Percentiles rank a stretch among this genome's conserved stretches.
These are phyloP conservation scores for Sclerotinia spermophila DNA, from an alignment of 2,329 filamentous ascomycete species.

Conservation along the genomic window DNA sequence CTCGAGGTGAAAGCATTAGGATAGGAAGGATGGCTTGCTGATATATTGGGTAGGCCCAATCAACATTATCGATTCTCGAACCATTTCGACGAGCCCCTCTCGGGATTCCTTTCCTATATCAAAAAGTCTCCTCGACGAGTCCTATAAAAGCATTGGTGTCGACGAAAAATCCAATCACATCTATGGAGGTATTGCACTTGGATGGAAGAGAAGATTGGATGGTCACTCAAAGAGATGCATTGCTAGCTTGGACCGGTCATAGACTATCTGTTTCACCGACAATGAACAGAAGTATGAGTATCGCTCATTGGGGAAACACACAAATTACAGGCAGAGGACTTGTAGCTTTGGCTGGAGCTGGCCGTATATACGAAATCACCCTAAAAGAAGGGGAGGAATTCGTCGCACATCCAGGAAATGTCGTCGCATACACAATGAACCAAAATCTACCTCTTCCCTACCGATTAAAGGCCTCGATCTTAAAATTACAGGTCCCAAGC, in stretches of 20 bases:
- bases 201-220: constrained; percentile 97
- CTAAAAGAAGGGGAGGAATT: constrained; percentile 83
- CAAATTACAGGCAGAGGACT: constrained; percentile 84
- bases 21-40: constrained; percentile 17
- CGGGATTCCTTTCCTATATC: constrained; percentile 92
- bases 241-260: constrained; percentile 96
- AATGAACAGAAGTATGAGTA: constrained; percentile 68
- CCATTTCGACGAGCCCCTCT: constrained; percentile 76
- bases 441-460: constrained; percentile 75
- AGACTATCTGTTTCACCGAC: constrained; percentile 73
- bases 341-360: constrained; percentile 77
- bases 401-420: constrained; percentile 83
- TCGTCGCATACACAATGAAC: constrained; percentile 83
- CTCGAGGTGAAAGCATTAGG: constrained; percentile 15
- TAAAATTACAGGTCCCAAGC: constrained; percentile 75
- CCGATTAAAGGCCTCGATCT: constrained; percentile 72
- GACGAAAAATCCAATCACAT: constrained; percentile 80
- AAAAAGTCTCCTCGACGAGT: constrained; percentile 80
- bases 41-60: constrained; percentile 62
- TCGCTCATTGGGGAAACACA: constrained; percentile 90
- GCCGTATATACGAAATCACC: constrained; percentile 83
- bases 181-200: constrained; percentile 81
- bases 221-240: constrained; percentile 77
- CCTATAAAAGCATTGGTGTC: constrained; percentile 86
- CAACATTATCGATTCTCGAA: constrained; percentile 81